Conservation (phyloP, 208 protist genomes). For the Trypanosoma cruzi region DNA sequence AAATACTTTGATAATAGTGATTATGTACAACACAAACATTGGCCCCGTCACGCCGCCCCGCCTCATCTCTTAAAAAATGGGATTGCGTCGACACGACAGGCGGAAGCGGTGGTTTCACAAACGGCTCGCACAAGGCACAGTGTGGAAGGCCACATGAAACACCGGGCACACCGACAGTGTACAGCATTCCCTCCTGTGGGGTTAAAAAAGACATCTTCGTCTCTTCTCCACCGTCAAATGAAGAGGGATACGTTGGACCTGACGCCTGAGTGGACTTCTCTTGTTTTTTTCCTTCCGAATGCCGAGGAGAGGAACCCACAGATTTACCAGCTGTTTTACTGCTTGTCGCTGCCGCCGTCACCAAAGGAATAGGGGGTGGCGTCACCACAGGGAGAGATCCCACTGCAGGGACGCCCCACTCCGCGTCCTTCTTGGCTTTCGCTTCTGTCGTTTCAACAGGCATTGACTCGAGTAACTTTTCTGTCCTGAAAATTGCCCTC, state of each 20-base stretch:
- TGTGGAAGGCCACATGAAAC: conserved; percentile 28
- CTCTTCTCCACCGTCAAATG: background rate
- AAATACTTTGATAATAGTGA: conserved; percentile 26
- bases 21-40: conserved; percentile 28
- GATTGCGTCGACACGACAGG: background rate
- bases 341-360: no score
- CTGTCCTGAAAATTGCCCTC: background rate
- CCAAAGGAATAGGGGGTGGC: background rate
- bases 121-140: conserved; percentile 20
- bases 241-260: background rate
- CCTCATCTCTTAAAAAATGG: background rate
- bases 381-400: background rate
- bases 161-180: conserved; percentile 18
- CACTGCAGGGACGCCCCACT: background rate
- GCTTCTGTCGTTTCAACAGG: background rate
- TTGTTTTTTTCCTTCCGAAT: no score
- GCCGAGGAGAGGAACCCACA: no score
- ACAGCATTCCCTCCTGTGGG: background rate
- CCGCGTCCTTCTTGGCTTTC: no score
- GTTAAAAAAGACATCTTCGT: background rate
- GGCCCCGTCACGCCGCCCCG: background rate
- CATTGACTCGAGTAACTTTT: no score
- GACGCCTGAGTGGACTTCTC: background rate
- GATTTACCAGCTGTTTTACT: no score
- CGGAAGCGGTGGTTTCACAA: background rate